phyloP scores from a whole-genome alignment of 2,329 filamentous ascomycete genomes.

The Raffaelea arxii region DNA sequence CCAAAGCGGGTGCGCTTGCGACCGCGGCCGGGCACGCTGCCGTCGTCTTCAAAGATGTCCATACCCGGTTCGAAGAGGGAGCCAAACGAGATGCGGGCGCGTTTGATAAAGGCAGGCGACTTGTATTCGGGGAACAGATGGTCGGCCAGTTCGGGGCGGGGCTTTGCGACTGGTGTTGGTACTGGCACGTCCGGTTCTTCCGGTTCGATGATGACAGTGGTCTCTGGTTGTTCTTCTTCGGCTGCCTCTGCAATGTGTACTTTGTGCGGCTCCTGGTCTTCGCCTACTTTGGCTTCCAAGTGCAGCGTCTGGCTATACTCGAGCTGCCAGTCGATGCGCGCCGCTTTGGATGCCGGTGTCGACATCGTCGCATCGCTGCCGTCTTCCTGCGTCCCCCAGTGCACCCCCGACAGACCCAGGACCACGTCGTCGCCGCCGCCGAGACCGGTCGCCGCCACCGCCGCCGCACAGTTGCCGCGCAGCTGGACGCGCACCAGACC shows the following conservation, averaged over 20 bases:
- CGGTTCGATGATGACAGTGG: not conserved
- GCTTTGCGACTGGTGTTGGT: not conserved
- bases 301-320: conserved; percentile 41
- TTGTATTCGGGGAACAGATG: conserved; percentile 40
- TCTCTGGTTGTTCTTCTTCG: conserved; percentile 9
- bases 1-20: conserved; percentile 64
- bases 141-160: not conserved
- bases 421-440: conserved; percentile 70
- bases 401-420: conserved; percentile 58
- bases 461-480: conserved; percentile 57
- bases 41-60: conserved; percentile 64
- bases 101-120: conserved; percentile 73
- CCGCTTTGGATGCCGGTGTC: conserved; percentile 40
- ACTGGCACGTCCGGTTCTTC: not conserved
- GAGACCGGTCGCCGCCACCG: conserved; percentile 55
- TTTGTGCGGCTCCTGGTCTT: conserved; percentile 34
- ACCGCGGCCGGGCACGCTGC: conserved; percentile 46
- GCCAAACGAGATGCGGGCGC: conserved; percentile 59
- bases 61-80: conserved; percentile 53
- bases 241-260: conserved; percentile 44
- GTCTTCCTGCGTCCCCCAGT: conserved; percentile 51
- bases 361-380: conserved; percentile 33
- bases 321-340: conserved; percentile 49
- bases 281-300: conserved; percentile 37
- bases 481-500: conserved; percentile 79